Evolutionary conservation across 2,329 filamentous ascomycete genomes (phyloP), one percentile per base, ranked within the genome.

Genomic region (Colletotrichum chrysophilum): DNA sequence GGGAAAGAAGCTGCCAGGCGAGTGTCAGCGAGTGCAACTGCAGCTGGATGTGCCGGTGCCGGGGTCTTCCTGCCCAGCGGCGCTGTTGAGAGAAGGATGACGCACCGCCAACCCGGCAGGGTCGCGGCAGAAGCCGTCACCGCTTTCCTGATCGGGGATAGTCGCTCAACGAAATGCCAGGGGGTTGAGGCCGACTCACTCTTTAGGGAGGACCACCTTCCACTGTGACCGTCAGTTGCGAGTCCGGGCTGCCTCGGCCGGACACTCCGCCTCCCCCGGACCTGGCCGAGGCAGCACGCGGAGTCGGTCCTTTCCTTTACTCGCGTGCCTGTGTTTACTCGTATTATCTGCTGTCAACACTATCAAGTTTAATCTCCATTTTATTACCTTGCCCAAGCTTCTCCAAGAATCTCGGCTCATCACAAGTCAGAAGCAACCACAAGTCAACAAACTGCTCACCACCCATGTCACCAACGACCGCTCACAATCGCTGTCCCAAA

Each of bases 161-260:
- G 74, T 70, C 66, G 64, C 76, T 66, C 76, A 77, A 77, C 76
- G 76, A 77, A 77, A 77, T 38, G n/a, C 67, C 76, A 71, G 43
- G 75, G 76, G 75, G 76, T 77, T 77, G 76, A 77, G 76, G 55
- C 60, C 71, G 71, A 70, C 36, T 48, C 65, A 36, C 65, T 36
- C 69, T 62, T 38, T 34, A 26, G 61, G 36, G 36, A 38, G 36
- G 36, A 48, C 43, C 18, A 48, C 43, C 43, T 21, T 48, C 36
- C 36, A 38, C 36, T 9, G 36, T 8, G 36, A 38, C 36, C 14
- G 0, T 7, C 36, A 38, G 36, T 18, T 64, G 32, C 61, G 32
- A 28, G 52, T 16, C 38, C 71, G 66, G 71, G 24, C 38, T 34
- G 66, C 75, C 75, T 77, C 75, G 75, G 75, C 65, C 75, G 73